phyloP scores from a whole-genome alignment of 257 asterid species.

The Solanum commersonii region DNA sequence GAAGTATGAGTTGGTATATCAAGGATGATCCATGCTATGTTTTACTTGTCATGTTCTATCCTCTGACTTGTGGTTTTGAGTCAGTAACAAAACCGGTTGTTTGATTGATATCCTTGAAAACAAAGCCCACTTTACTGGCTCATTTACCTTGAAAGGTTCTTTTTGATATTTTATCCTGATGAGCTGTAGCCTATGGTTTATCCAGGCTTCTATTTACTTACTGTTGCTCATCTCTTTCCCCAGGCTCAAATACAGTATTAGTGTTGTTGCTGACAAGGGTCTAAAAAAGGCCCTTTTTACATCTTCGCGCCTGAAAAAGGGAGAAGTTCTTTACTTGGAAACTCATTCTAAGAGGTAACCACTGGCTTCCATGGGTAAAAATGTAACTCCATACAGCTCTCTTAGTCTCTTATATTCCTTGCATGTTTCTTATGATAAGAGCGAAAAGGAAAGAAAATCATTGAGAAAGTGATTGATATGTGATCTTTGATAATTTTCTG shows the following conservation, averaged over 20 bases:
- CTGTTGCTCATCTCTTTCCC: slow-evolving; percentile 8
- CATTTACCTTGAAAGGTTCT: neutral
- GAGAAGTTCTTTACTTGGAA: slow-evolving; percentile 89
- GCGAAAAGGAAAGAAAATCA: neutral
- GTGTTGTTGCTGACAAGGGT: slow-evolving; percentile 97
- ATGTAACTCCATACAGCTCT: neutral
- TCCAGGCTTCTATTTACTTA: neutral
- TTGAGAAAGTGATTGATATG: neutral
- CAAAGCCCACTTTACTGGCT: neutral
- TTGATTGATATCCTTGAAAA: neutral
- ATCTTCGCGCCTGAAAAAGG: slow-evolving; percentile 90
- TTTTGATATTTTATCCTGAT: neutral
- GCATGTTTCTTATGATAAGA: neutral
- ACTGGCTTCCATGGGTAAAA: neutral
- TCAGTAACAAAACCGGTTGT: neutral
- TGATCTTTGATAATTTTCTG: neutral
- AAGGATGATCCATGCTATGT: neutral
- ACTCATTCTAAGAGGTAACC: slow-evolving; percentile 68
- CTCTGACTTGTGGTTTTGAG: neutral
- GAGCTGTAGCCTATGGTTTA: neutral
- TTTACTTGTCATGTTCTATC: neutral
- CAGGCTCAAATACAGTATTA: slow-evolving; percentile 93
- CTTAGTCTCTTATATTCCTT: neutral
- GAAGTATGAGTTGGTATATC: neutral
- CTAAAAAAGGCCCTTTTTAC: slow-evolving; percentile 67